Base-by-base conservation (phyloP, 2,329 filamentous ascomycete genomes). In the Trichoderma atroviride region DNA sequence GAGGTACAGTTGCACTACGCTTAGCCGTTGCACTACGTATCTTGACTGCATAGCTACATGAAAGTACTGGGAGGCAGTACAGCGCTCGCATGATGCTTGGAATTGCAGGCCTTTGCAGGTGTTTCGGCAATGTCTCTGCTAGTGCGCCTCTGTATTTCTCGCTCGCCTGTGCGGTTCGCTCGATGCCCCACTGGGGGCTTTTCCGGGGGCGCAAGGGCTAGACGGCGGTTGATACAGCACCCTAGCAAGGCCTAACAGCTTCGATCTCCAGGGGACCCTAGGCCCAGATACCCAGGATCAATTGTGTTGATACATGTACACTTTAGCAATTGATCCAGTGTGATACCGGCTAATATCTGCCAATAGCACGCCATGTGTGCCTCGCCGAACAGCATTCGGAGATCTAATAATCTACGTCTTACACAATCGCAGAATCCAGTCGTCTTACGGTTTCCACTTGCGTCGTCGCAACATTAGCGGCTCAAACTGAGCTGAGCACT, bases 161-260 rank as follows among this genome's bases (percentile, higher is more conserved):
- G 24, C 53, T 19, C 40, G 63, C 53, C 64, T 67, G 64, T 65
- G 55, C 56, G 64, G 64, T 29, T 67, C 22, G 64, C 47, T 50
- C 43, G 40, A 59, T 35, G 53, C 63, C 53, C 65, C 55, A 68
- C 65, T 60, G 56, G 65, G 64, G 65, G 65, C 65, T 59, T 68
- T 50, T 47, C 57, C 19, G 53, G 60, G 63, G 53, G 56, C 40
- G 53, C 27, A 50, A 56, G 53, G 63, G 50, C 10, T 13, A 16
- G 63, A 50, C 47, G 16, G 57, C 33, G 50, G 37, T 27, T 60
- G 62, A 65, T 27, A 14, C 57, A 58, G 47, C n/a, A 24, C 47
- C 47, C 22, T 43, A 9, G 40, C 40, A 43, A 43, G 40, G 47
- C 22, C 47, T 24, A 11, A 50, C 22, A 24, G 9, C 11, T 7